Percentiles rank a stretch among this genome's conserved stretches.
These are phyloP conservation scores for Cerrena zonata DNA, from an alignment of 1,284 basidiomycete species.

Conservation along the genomic window DNA sequence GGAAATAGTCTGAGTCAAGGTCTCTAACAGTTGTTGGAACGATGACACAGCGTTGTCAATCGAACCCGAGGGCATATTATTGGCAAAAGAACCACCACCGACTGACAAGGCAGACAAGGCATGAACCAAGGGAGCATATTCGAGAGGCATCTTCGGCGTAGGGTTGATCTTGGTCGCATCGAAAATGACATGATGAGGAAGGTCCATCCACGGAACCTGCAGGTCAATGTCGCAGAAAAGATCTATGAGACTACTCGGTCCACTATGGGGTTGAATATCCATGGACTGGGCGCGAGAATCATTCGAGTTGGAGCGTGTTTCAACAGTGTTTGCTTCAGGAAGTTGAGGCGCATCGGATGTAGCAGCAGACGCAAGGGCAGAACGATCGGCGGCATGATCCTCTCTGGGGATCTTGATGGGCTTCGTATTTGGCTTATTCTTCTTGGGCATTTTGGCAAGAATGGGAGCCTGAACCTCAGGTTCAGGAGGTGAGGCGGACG, in stretches of 20 bases:
- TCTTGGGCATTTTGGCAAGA: slow-evolving; percentile 74
- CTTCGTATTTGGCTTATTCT: slow-evolving; percentile 62
- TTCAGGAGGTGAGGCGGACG: slow-evolving; percentile 29
- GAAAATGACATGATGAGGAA: slow-evolving; percentile 68
- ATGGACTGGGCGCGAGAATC: slow-evolving; percentile 58
- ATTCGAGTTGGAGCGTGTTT: slow-evolving; percentile 37
- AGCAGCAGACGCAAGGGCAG: slow-evolving; percentile 38
- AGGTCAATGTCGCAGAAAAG: slow-evolving; percentile 60
- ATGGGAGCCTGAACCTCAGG: slow-evolving; percentile 56
- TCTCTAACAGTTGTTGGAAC: slow-evolving; percentile 79
- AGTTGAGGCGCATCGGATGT: slow-evolving; percentile 39
- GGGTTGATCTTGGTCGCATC: slow-evolving; percentile 64
- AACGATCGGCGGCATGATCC: slow-evolving; percentile 40
- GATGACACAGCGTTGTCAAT: slow-evolving; percentile 82
- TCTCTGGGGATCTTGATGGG: slow-evolving; percentile 57
- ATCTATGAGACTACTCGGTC: slow-evolving; percentile 51
- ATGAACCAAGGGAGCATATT: slow-evolving; percentile 76
- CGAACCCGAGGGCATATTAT: slow-evolving; percentile 72
- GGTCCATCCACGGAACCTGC: slow-evolving; percentile 55
- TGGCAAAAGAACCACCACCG: slow-evolving; percentile 78
- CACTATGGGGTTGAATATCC: slow-evolving; percentile 33
- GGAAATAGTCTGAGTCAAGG: slow-evolving; percentile 79
- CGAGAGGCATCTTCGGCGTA: slow-evolving; percentile 67
- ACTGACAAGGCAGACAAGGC: slow-evolving; percentile 78
- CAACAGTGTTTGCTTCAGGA: slow-evolving; percentile 30